Base-by-base conservation (phyloP, 805 yeast species). In the Cyberlindnera maclurae region DNA sequence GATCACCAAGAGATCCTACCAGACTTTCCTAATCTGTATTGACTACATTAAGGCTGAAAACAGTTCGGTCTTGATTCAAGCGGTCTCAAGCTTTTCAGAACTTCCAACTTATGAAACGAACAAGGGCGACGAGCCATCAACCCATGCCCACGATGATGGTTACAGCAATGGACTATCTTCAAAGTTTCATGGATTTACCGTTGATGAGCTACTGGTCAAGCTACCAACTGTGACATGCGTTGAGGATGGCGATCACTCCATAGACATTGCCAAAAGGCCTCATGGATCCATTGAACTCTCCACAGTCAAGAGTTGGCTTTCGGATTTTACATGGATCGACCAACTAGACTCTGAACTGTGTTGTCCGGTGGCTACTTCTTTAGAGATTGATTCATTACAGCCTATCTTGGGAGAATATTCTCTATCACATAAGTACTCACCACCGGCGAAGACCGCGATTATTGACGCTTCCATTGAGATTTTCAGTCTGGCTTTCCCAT, bases 381-480 rank as follows among this genome's bases (percentile, higher is more conserved):
- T 69, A 13, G 55, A 68, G 18, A 57, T 66, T 37, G 79, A 73
- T 44, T 62, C 67, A n/a, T 47, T 68, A 9, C 50, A 48, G 17
- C 42, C 50, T 9, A 16, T 54, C 5, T 43, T 59, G 22, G 57
- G 50, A 9, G 29, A 38, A 3, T 66, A 68, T 48, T 62, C 70
- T 1, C 59, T 67, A 24, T 44, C 55, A 8, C 51, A 50, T 35
- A 45, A 39, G 17, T 57, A 57, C 35, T 57, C 75, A 2, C 77
- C 74, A 10, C 63, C 64, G n/a, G 54, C 63, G 4, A 63, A 68
- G 2, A 73, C 77, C 0, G 64, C 76, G 36, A 60, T 84, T 3
- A 71, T 87, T n/a, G 96, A 90, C 59, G 55, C 73, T 2, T 80
- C 96, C 0, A 77, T 90, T 52, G 87, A 82, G 43, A 67, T 89